Conservation (phyloP, 306 rosid species). For the Alnus glutinosa region DNA sequence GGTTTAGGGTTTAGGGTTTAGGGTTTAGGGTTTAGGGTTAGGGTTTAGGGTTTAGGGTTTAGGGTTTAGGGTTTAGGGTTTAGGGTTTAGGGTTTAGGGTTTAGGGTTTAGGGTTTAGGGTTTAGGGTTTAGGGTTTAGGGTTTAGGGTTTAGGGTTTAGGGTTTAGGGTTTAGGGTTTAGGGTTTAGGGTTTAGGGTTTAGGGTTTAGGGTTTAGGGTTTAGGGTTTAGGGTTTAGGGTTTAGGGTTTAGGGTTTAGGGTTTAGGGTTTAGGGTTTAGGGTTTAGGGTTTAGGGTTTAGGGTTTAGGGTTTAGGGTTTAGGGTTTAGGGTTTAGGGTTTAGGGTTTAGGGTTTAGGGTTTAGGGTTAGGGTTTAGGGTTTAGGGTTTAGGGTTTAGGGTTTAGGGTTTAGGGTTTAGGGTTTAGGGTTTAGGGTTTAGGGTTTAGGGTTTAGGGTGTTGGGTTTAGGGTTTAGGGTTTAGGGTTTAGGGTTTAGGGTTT, state of each 20-base stretch:
- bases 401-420: background rate
- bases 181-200: too few species aligned
- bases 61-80: too few species aligned
- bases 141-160: too few species aligned
- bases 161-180: too few species aligned
- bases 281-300: background rate
- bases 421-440: background rate
- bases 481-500: conserved; percentile 3
- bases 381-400: background rate
- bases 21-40: too few species aligned
- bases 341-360: conserved; percentile 1
- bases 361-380: background rate
- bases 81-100: too few species aligned
- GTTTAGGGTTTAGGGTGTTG: conserved; percentile 12
- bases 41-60: too few species aligned
- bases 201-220: too few species aligned
- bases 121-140: too few species aligned
- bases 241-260: background rate
- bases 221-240: conserved; percentile 3
- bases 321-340: background rate
- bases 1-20: too few species aligned
- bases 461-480: background rate
- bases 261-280: background rate
- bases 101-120: too few species aligned
- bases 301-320: conserved; percentile 9